A percentile compares a stretch with the other conserved stretches of the same genome.
These are phyloP conservation scores for Phellopilus nigrolimitatus DNA, from an alignment of 1,284 basidiomycete genomes.

Conservation along the genomic window DNA sequence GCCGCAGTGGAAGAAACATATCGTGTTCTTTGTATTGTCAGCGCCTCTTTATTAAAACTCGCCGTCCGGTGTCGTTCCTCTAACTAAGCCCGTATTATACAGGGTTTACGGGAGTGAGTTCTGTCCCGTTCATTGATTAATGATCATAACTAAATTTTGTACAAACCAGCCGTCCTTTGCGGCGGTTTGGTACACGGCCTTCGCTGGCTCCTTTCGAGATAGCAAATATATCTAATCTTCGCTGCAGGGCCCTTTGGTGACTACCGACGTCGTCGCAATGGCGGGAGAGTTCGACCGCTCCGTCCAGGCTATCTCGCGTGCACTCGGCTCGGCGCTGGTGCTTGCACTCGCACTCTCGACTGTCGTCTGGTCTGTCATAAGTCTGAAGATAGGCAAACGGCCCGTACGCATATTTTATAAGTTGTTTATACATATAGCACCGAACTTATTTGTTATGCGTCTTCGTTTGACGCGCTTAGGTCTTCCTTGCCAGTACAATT, in stretches of 20 bases:
- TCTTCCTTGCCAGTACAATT: constrained; percentile 22
- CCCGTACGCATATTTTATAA: constrained; percentile 4
- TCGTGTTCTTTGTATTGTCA: constrained; percentile 17
- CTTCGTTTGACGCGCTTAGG: background rate
- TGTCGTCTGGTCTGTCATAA: constrained; percentile 20
- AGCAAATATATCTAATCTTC: background rate
- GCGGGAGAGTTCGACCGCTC: constrained; percentile 23
- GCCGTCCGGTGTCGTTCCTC: constrained; percentile 17
- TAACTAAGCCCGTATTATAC: background rate
- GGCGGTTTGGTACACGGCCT: constrained; percentile 20
- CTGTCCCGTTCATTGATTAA: constrained; percentile 5
- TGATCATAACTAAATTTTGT: background rate
- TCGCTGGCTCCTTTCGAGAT: background rate
- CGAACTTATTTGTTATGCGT: background rate
- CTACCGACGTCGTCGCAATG: constrained; percentile 22
- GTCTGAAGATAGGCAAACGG: constrained; percentile 21
- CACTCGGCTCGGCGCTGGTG: constrained; percentile 23
- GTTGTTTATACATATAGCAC: background rate
- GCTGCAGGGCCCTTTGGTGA: constrained; percentile 21
- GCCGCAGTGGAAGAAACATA: constrained; percentile 25
- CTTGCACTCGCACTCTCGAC: constrained; percentile 22
- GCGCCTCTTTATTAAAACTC: constrained; percentile 6
- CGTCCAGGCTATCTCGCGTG: constrained; percentile 23
- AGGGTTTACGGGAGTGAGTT: constrained; percentile 22
- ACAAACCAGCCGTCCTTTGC: constrained; percentile 20